These are phyloP conservation scores for Candida insectorum DNA, from an alignment of 805 yeast species.

Conservation along the genomic window DNA sequence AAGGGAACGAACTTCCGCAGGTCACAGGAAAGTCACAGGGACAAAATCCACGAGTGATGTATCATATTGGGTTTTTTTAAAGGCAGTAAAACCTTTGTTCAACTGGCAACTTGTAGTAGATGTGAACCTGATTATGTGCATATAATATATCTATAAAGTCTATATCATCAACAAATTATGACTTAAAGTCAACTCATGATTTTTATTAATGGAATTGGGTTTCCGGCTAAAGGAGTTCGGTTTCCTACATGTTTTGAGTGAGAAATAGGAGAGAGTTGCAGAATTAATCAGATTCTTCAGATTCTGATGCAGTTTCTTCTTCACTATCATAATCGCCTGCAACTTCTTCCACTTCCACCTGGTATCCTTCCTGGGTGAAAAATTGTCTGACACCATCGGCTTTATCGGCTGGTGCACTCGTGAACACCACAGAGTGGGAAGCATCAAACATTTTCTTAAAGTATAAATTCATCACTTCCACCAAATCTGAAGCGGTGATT, in stretches of 20 bases:
- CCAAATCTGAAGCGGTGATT: slow-evolving; percentile 51
- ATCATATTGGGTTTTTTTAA: too few species aligned
- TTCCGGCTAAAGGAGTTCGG: too few species aligned
- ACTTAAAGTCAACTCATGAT: too few species aligned
- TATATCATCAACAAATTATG: too few species aligned
- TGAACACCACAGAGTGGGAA: slow-evolving; percentile 55
- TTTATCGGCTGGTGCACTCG: slow-evolving; percentile 72
- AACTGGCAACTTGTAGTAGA: too few species aligned
- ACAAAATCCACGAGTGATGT: too few species aligned
- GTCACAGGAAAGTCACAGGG: slow-evolving; percentile 5
- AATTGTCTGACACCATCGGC: slow-evolving; percentile 42
- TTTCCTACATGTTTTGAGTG: too few species aligned
- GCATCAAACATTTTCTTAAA: slow-evolving; percentile 63
- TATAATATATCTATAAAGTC: too few species aligned
- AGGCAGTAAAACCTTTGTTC: too few species aligned
- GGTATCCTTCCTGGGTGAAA: slow-evolving; percentile 56
- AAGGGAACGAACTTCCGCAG: neutral
- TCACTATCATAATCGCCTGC: slow-evolving; percentile 24
- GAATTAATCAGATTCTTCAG: slow-evolving; percentile 15
- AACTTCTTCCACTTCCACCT: slow-evolving; percentile 47
- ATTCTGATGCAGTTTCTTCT: slow-evolving; percentile 19
- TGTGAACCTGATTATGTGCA: too few species aligned
- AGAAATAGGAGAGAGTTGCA: neutral
- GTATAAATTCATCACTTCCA: slow-evolving; percentile 51
- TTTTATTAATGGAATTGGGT: too few species aligned